Percentiles rank a stretch among this genome's conserved stretches.
Evolutionary conservation across 805 yeast species (phyloP).

Genomic region (Suhomyces vadensis): DNA sequence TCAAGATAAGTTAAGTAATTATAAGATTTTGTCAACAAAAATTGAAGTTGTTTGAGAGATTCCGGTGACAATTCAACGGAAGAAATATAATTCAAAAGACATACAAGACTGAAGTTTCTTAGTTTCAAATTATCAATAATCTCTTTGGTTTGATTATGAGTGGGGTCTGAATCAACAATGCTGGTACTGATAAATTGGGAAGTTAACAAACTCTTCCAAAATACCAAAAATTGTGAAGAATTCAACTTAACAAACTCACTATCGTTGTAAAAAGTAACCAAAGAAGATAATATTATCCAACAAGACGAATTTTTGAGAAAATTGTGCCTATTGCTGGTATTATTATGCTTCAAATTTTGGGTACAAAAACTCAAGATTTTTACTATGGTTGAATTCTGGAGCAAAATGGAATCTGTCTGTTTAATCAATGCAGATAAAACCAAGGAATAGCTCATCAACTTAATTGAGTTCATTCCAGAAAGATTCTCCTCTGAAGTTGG

Average conservation of each 20-base stretch:
- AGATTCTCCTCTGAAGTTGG: constrained; percentile 19
- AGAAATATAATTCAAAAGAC: constrained; percentile 40
- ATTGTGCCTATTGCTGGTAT: constrained; percentile 19
- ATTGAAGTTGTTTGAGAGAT: constrained; percentile 41
- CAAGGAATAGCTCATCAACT: constrained; percentile 35
- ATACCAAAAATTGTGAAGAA: constrained; percentile 44
- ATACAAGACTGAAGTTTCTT: constrained; percentile 39
- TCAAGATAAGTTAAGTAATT: constrained; percentile 43
- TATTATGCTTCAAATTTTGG: constrained; percentile 42
- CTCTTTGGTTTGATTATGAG: constrained; percentile 25
- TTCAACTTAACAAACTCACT: constrained; percentile 45
- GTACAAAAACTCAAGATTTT: constrained; percentile 47
- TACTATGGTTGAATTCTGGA: constrained; percentile 43
- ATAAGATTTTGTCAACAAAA: constrained; percentile 41
- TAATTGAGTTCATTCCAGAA: constrained; percentile 19
- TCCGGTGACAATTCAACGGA: constrained; percentile 42
- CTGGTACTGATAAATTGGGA: constrained; percentile 37
- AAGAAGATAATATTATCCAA: constrained; percentile 43
- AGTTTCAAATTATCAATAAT: constrained; percentile 36
- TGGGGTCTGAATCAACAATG: constrained; percentile 15
- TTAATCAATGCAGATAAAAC: constrained; percentile 37
- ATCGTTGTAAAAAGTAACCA: constrained; percentile 41
- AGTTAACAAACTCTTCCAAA: constrained; percentile 46
- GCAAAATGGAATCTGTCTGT: constrained; percentile 33
- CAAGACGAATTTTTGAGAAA: constrained; percentile 34